These are phyloP conservation scores for Dictyostelium brefeldianum DNA, from an alignment of 78 protist genomes.

Conservation along the genomic window DNA sequence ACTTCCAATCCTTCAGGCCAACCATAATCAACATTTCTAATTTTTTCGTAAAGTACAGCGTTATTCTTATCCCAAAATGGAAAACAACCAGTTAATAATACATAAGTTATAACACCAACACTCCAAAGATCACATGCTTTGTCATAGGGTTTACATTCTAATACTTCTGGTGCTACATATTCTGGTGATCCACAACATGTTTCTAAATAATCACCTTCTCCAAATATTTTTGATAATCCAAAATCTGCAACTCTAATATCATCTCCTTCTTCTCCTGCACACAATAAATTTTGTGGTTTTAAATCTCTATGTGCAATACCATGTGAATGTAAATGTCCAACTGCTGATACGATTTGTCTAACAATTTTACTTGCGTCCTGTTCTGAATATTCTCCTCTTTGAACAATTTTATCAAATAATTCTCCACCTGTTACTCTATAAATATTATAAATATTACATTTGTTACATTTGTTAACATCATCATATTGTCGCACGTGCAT, in stretches of 20 bases:
- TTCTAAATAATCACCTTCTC: conserved; percentile 83
- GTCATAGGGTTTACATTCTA: conserved; percentile 83
- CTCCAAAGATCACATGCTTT: conserved; percentile 88
- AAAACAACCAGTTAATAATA: conserved; percentile 77
- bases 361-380: conserved; percentile 87
- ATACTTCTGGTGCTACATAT: conserved; percentile 89
- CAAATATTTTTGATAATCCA: conserved; percentile 90
- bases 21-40: conserved; percentile 84
- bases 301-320: conserved; percentile 95
- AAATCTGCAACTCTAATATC: conserved; percentile 93
- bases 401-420: conserved; percentile 93
- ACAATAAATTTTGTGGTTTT: conserved; percentile 82
- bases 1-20: conserved; percentile 82
- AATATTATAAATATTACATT: not conserved
- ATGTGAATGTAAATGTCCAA: conserved; percentile 90
- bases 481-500: not conserved
- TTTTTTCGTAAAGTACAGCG: conserved; percentile 78
- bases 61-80: conserved; percentile 80
- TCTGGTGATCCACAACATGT: conserved; percentile 95
- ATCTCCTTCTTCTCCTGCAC: conserved; percentile 73
- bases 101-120: conserved; percentile 89
- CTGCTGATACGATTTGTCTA: conserved; percentile 86
- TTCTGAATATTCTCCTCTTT: conserved; percentile 91
- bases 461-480: not conserved
- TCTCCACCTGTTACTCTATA: conserved; percentile 95